phyloP scores from a whole-genome alignment of 495 filamentous ascomycete species.

The Cercophora samala region DNA sequence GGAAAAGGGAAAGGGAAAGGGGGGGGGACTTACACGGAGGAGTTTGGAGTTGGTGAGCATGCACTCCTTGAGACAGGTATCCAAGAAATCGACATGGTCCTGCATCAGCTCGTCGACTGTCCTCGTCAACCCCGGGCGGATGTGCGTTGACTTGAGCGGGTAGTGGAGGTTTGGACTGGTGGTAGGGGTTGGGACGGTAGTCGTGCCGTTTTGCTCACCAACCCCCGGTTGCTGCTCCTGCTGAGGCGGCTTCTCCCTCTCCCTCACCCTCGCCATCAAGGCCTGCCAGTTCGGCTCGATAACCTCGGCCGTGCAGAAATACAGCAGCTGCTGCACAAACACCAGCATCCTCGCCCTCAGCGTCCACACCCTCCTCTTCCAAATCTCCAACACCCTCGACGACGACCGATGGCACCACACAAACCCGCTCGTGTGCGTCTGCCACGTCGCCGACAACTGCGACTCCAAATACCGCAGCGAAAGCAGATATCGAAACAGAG shows the following conservation, averaged over 20 bases:
- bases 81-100: slow-evolving; percentile 96
- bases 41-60: slow-evolving; percentile 97
- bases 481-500: slow-evolving; percentile 89
- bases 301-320: slow-evolving; percentile 94
- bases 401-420: slow-evolving; percentile 80
- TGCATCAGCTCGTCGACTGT: slow-evolving; percentile 99
- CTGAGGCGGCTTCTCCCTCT: slow-evolving; percentile 40
- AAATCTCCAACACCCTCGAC: slow-evolving; percentile 72
- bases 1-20: not conserved
- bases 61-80: slow-evolving; percentile 97
- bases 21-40: slow-evolving; percentile 61
- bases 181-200: not conserved
- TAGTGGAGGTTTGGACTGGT: not conserved
- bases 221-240: slow-evolving; percentile 31
- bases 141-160: not conserved
- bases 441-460: slow-evolving; percentile 79
- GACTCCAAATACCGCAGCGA: slow-evolving; percentile 85
- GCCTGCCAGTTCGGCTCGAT: slow-evolving; percentile 96
- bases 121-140: slow-evolving; percentile 51
- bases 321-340: slow-evolving; percentile 92
- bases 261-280: slow-evolving; percentile 78
- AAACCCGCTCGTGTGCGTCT: slow-evolving; percentile 78
- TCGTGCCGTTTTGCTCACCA: slow-evolving; percentile 37
- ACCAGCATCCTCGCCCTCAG: slow-evolving; percentile 90
- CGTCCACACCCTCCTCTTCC: slow-evolving; percentile 92